These are phyloP conservation scores for Boletus semigastroideus DNA, from an alignment of 1,284 basidiomycete genomes.

Conservation along the genomic window DNA sequence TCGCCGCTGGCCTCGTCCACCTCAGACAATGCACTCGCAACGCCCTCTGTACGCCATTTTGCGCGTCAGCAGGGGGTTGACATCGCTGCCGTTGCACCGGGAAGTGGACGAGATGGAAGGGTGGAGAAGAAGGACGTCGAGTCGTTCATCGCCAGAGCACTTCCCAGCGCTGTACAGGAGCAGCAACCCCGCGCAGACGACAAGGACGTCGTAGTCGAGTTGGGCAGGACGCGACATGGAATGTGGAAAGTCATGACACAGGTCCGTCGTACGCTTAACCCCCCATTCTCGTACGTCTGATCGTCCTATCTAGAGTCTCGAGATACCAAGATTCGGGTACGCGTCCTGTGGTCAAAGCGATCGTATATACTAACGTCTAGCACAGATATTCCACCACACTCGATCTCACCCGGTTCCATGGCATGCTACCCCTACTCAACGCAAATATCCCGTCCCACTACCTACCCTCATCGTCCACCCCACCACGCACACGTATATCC, in stretches of 20 bases:
- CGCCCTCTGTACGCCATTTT: slow-evolving; percentile 78
- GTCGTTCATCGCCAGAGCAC: slow-evolving; percentile 44
- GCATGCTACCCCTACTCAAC: slow-evolving; percentile 71
- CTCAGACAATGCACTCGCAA: slow-evolving; percentile 53
- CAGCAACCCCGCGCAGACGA: slow-evolving; percentile 1
- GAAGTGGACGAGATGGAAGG: slow-evolving; percentile 74
- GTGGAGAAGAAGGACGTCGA: slow-evolving; percentile 79
- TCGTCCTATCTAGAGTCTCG: slow-evolving; percentile 54
- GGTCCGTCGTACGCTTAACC: slow-evolving; percentile 37
- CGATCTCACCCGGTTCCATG: slow-evolving; percentile 77
- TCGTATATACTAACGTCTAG: slow-evolving; percentile 1
- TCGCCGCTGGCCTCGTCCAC: slow-evolving; percentile 12
- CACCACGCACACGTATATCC: slow-evolving; percentile 38
- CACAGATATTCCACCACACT: slow-evolving; percentile 77
- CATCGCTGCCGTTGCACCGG: slow-evolving; percentile 57
- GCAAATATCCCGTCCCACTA: slow-evolving; percentile 67
- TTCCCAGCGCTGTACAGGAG: neutral
- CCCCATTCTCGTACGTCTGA: neutral
- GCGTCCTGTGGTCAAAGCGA: slow-evolving; percentile 12
- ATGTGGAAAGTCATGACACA: slow-evolving; percentile 90
- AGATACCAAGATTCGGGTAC: slow-evolving; percentile 80
- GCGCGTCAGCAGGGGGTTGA: slow-evolving; percentile 69
- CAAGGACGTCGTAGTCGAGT: slow-evolving; percentile 57
- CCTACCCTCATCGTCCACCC: slow-evolving; percentile 30
- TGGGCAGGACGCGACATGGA: slow-evolving; percentile 75